These are phyloP conservation scores for Globisporangium canariense DNA, from an alignment of 352 stramenopile genomes.

Conservation along the genomic window DNA sequence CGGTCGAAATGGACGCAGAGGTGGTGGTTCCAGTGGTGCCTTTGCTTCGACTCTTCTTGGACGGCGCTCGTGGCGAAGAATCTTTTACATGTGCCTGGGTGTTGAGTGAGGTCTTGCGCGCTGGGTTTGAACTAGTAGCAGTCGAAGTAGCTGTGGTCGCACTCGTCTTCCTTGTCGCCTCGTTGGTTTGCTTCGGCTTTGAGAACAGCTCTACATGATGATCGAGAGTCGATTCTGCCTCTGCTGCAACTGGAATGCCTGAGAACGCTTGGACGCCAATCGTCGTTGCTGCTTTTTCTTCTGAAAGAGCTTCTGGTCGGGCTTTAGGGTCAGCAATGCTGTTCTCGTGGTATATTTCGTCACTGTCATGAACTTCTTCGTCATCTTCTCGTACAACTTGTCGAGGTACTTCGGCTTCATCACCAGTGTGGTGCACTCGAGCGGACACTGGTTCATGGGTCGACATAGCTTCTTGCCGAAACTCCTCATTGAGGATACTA, in stretches of 20 bases:
- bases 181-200: not conserved
- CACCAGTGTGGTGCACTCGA: not conserved
- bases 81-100: not conserved
- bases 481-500: not conserved
- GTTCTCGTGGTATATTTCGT: no score
- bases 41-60: not conserved
- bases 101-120: not conserved
- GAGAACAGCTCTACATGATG: not conserved
- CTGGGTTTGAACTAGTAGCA: not conserved
- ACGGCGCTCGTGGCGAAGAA: not conserved
- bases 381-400: not conserved
- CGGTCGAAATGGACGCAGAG: not conserved
- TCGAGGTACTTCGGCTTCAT: not conserved
- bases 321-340: not conserved
- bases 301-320: no score
- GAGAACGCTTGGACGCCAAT: not conserved
- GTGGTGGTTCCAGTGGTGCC: not conserved
- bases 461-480: not conserved
- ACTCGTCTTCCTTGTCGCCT: not conserved
- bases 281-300: not conserved
- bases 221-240: not conserved
- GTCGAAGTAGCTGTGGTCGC: not conserved
- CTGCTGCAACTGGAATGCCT: not conserved
- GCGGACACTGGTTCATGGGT: not conserved
- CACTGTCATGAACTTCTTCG: not conserved